Percentiles rank a stretch among this genome's conserved stretches.
Evolutionary conservation across 2,329 filamentous ascomycete species (phyloP).

Genomic region (Nannizzia gypsea): DNA sequence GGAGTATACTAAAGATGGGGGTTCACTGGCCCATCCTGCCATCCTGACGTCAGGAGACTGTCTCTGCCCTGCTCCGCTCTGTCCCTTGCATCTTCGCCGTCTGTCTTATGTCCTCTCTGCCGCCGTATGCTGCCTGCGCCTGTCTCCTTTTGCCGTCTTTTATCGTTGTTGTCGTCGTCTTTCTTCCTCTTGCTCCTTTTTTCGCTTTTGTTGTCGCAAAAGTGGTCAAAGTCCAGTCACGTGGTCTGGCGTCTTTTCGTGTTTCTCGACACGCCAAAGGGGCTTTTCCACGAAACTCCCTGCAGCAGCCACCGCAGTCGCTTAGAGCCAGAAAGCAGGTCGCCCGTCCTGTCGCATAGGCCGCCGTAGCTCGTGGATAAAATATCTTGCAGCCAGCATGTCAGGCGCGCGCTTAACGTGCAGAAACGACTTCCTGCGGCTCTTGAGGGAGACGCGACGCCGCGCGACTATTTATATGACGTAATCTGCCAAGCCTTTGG

Average conservation of each 20-base stretch:
- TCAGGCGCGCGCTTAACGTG: background rate
- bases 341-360: background rate
- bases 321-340: background rate
- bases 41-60: background rate
- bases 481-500: constrained; percentile 10
- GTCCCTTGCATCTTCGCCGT: background rate
- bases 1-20: too few relatives aligned
- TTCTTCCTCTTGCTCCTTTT: background rate
- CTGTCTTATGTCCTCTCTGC: background rate
- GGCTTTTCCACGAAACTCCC: background rate
- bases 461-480: constrained; percentile 4
- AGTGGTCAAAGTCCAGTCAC: constrained; percentile 16
- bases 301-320: background rate
- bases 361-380: background rate
- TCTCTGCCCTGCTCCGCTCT: background rate
- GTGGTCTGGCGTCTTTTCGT: constrained; percentile 24
- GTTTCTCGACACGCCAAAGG: constrained; percentile 13
- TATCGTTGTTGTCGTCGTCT: background rate
- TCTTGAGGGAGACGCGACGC: constrained; percentile 9
- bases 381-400: background rate
- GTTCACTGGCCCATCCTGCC: background rate
- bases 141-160: too few relatives aligned
- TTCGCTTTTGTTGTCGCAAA: background rate
- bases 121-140: too few relatives aligned
- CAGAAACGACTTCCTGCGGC: background rate